Base-by-base conservation (phyloP, 306 rosid genomes). In the Trichosanthes cucumerina region DNA sequence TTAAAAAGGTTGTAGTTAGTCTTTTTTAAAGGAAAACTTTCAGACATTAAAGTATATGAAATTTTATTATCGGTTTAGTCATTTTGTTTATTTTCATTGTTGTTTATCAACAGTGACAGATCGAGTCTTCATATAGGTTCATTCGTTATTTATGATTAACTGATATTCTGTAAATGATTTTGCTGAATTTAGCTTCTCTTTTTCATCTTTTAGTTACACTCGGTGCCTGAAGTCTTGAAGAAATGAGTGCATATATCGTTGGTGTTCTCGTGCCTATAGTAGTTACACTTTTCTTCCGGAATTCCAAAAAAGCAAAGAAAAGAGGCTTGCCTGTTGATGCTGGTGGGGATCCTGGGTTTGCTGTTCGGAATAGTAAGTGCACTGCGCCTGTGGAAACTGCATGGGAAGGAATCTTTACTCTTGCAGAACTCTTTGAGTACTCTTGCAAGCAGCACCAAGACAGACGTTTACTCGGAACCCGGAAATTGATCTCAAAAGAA, bases 371-470 rank as follows among this genome's bases (percentile, higher is more conserved):
- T 86, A 83, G 79, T 56, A 88, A 86, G 18, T 84, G 63, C 76
- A 21, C 65, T 28, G 79, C 90, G 43, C 86, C 88, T 0, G 76
- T 96, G 13, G 81, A 76, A 28, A 80, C 98, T 7, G 86, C 90
- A 0, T 92, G 99, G 99, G 90, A 90, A 21, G 96, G 91, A 13
- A 81, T 91, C 36, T 75, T 92, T 6, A 96, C 98, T 68, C 93
- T 96, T 23, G 93, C 93, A 7, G 91, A 96, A 66, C 91, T 96
- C 59, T 91, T 92, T 28, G 97, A 96, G 88, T 82, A 76, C 52
- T 82, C 97, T 8, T 91, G 96, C 88, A 84, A 38, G 82, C 49
- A 47, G 77, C 82, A 88, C 75, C 85, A 44, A 2, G 87, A 85
- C 7, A 89, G 80, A 65, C 18, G 72, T 56, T 85, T 92, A 75